Evolutionary conservation across 2,329 filamentous ascomycete genomes (phyloP).

Genomic region (Polytolypa hystricis): DNA sequence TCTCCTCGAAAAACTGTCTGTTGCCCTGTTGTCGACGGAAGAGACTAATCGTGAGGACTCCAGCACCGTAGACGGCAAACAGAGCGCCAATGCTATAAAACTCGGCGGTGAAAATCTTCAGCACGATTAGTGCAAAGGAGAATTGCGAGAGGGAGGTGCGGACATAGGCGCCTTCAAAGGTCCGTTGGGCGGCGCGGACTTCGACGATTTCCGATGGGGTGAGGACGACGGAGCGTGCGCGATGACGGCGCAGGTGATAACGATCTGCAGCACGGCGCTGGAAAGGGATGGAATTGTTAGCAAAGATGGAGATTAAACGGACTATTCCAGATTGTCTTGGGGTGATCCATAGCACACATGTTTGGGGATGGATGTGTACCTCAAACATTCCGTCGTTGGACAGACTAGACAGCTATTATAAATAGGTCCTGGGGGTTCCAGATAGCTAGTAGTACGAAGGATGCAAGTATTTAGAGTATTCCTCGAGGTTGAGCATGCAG

Average conservation of each 20-base stretch:
- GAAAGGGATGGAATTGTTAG: background rate
- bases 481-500: too few relatives aligned
- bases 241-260: constrained; percentile 70
- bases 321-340: too few relatives aligned
- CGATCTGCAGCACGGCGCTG: constrained; percentile 59
- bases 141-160: constrained; percentile 91
- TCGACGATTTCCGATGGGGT: constrained; percentile 82
- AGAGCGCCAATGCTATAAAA: constrained; percentile 97
- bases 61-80: constrained; percentile 82
- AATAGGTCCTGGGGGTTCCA: too few relatives aligned
- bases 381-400: too few relatives aligned
- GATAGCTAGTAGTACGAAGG: too few relatives aligned
- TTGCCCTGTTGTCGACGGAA: constrained; percentile 88
- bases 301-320: too few relatives aligned
- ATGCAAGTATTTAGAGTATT: too few relatives aligned
- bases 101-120: constrained; percentile 92
- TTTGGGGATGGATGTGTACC: too few relatives aligned
- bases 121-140: constrained; percentile 83
- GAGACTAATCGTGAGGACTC: constrained; percentile 69
- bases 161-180: constrained; percentile 94
- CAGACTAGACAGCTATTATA: too few relatives aligned
- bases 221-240: constrained; percentile 71
- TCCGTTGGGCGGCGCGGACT: constrained; percentile 86
- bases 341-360: background rate
- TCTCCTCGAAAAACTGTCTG: constrained; percentile 68